Evolutionary conservation across 352 stramenopile genomes (phyloP).

Genomic region (Peronospora farinosa): DNA sequence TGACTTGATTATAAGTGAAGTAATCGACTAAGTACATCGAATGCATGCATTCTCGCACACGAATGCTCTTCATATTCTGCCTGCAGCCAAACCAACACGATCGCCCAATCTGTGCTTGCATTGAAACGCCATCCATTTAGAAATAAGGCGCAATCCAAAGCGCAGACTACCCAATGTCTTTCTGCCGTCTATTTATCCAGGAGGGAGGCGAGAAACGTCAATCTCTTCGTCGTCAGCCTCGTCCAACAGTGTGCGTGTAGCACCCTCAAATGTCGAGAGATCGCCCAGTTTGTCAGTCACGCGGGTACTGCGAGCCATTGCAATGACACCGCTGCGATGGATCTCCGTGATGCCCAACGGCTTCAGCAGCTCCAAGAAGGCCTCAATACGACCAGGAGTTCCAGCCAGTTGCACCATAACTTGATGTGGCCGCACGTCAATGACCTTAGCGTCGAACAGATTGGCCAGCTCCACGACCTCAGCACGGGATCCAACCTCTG

Average conservation of each 20-base stretch:
- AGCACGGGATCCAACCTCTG: constrained; percentile 55
- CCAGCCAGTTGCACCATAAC: constrained; percentile 80
- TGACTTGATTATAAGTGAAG: too few species aligned
- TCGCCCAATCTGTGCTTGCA: too few species aligned
- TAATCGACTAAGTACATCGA: too few species aligned
- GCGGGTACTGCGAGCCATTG: constrained; percentile 68
- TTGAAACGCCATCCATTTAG: constrained; percentile 1
- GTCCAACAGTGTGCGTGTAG: constrained; percentile 64
- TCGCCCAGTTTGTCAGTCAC: constrained; percentile 61
- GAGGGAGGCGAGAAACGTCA: constrained; percentile 59
- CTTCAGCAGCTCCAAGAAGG: constrained; percentile 79
- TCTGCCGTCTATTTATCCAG: constrained; percentile 38
- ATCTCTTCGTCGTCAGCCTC: constrained; percentile 57
- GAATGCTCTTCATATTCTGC: too few species aligned
- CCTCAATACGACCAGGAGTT: constrained; percentile 68
- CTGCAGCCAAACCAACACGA: too few species aligned
- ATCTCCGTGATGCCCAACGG: constrained; percentile 79
- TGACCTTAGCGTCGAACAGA: constrained; percentile 83
- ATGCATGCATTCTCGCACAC: too few species aligned
- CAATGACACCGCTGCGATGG: constrained; percentile 79
- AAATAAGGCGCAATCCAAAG: not conserved
- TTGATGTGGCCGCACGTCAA: constrained; percentile 76
- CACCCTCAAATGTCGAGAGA: constrained; percentile 59
- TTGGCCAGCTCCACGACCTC: constrained; percentile 78
- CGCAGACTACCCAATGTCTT: not conserved